Evolutionary conservation across 345 rosid species (phyloP).

Genomic region (Capsella bursapastoris): DNA sequence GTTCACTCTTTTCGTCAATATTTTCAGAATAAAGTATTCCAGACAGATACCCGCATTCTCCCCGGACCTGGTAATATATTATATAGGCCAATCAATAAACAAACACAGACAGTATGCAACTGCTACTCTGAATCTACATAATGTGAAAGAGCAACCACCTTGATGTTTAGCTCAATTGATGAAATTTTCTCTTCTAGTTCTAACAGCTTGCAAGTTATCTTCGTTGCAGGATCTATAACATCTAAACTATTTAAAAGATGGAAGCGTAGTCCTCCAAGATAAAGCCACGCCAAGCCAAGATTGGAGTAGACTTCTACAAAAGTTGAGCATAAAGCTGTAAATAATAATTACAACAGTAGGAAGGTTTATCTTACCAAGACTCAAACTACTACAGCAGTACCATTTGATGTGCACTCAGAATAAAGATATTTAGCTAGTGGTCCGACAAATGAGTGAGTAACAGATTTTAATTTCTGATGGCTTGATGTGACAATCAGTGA

Average conservation of each 20-base stretch:
- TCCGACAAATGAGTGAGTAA: slow-evolving; percentile 49
- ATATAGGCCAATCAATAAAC: slow-evolving; percentile 9
- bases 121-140: slow-evolving; percentile 23
- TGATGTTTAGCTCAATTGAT: slow-evolving; percentile 67
- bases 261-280: slow-evolving; percentile 77
- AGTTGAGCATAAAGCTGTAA: slow-evolving; percentile 24
- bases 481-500: slow-evolving; percentile 62
- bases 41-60: slow-evolving; percentile 73
- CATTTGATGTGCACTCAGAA: slow-evolving; percentile 52
- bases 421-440: slow-evolving; percentile 69
- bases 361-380: slow-evolving; percentile 14
- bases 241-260: slow-evolving; percentile 67
- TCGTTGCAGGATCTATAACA: slow-evolving; percentile 81
- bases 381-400: slow-evolving; percentile 43
- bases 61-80: slow-evolving; percentile 62
- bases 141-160: slow-evolving; percentile 54
- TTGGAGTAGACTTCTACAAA: slow-evolving; percentile 53
- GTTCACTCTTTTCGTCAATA: slow-evolving; percentile 51
- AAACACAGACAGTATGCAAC: slow-evolving; percentile 13
- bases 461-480: slow-evolving; percentile 62
- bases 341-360: not conserved
- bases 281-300: slow-evolving; percentile 75
- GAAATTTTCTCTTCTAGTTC: slow-evolving; percentile 61
- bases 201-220: slow-evolving; percentile 65
- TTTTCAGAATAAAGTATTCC: slow-evolving; percentile 61